Evolutionary conservation across 2,329 filamentous ascomycete genomes (phyloP).

Genomic region (Zopfia rhizophila): DNA sequence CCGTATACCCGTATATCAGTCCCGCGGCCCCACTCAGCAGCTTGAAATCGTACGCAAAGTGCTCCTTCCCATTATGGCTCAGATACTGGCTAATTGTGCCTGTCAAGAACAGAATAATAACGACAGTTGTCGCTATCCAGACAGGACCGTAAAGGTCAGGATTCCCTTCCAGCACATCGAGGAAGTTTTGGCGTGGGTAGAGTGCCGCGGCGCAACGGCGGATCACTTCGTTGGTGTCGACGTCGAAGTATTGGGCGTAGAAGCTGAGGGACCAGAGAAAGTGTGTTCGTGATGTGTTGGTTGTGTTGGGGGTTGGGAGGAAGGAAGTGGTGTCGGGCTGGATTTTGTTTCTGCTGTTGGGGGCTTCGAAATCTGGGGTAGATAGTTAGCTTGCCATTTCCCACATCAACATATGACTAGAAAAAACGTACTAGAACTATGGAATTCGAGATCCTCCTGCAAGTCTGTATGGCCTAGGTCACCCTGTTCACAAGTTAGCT

Average conservation of each 20-base stretch:
- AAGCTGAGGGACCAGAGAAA: constrained; percentile 93
- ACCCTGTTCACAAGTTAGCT: constrained; percentile 67
- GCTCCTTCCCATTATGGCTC: constrained; percentile 70
- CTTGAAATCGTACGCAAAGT: constrained; percentile 92
- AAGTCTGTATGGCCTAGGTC: constrained; percentile 98
- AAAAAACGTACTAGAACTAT: constrained; percentile 75
- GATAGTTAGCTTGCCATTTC: constrained; percentile 7
- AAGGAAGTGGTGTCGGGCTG: constrained; percentile 55
- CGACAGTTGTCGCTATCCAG: constrained; percentile 98
- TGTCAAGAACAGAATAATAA: constrained; percentile 93
- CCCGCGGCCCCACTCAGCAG: constrained; percentile 90
- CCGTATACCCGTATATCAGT: constrained; percentile 93
- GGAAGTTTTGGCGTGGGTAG: constrained; percentile 91
- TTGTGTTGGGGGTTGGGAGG: constrained; percentile 44
- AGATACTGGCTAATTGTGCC: constrained; percentile 95
- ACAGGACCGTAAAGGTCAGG: constrained; percentile 96
- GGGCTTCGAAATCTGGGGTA: constrained; percentile 70
- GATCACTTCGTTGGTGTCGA: constrained; percentile 91
- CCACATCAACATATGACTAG: neutral
- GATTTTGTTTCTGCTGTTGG: constrained; percentile 62
- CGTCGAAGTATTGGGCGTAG: constrained; percentile 98
- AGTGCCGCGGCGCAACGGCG: constrained; percentile 88
- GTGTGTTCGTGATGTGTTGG: constrained; percentile 68
- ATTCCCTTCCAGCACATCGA: constrained; percentile 96
- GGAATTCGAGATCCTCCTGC: constrained; percentile 98